These are phyloP conservation scores for Aspergillaceae sp. DNA, from an alignment of 2,329 filamentous ascomycete genomes.

Conservation along the genomic window DNA sequence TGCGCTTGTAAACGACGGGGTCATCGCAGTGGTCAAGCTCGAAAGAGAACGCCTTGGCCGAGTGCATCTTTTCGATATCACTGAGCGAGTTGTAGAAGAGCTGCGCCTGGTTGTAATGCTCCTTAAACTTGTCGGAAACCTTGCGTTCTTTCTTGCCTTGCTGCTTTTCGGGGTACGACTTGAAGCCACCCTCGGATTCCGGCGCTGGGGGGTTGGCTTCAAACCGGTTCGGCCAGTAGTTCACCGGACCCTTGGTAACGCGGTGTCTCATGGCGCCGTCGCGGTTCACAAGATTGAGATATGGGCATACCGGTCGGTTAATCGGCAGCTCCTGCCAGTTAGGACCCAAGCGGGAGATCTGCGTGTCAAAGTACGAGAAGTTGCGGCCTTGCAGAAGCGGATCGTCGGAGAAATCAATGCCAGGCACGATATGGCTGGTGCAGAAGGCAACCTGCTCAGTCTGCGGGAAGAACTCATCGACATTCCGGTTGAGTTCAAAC, in stretches of 20 bases:
- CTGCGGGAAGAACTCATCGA: conserved; percentile 74
- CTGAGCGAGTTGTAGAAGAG: conserved; percentile 31
- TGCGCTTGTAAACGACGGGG: conserved; percentile 63
- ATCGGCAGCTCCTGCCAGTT: conserved; percentile 74
- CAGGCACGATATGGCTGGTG: conserved; percentile 69
- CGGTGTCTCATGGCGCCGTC: conserved; percentile 66
- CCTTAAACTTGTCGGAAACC: conserved; percentile 37
- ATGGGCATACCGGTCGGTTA: conserved; percentile 64
- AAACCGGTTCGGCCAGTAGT: conserved; percentile 73
- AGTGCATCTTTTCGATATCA: conserved; percentile 26
- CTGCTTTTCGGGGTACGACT: conserved; percentile 58
- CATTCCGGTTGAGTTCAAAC: conserved; percentile 68
- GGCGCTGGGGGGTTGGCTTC: conserved; percentile 55
- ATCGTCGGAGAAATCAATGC: conserved; percentile 69
- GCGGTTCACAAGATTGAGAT: conserved; percentile 67
- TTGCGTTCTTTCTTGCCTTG: conserved; percentile 60
- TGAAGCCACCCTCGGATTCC: conserved; percentile 56
- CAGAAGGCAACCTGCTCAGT: conserved; percentile 79
- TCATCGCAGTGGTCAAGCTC: conserved; percentile 56
- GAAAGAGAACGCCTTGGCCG: conserved; percentile 30
- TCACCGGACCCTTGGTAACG: conserved; percentile 63
- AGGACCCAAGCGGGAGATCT: conserved; percentile 59
- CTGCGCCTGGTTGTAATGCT: conserved; percentile 31
- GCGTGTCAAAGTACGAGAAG: conserved; percentile 46
- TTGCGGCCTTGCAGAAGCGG: conserved; percentile 67